Evolutionary conservation across 352 stramenopile species (phyloP), one percentile per base, ranked within the genome.

Genomic region (Globisporangium echinulatum): DNA sequence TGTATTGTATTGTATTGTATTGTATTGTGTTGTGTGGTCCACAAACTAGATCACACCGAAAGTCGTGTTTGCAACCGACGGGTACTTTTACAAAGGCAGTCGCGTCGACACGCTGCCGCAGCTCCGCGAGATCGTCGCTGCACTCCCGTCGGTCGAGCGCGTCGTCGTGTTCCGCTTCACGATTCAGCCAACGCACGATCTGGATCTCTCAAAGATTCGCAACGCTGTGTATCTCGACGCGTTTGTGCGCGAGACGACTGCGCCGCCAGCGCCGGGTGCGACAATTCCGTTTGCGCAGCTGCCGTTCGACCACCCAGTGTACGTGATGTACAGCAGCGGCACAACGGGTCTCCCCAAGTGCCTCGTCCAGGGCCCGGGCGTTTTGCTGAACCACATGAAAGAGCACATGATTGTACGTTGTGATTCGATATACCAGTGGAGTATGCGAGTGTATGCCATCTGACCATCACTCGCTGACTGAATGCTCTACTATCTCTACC

Each of bases 321-420:
- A 92, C 65, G 74, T 94, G 62, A 94, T 96, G 84, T 96, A 93
- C 69, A 91, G 78, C 63, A 90, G 77, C 52, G 86, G 86, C 58
- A 96, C 86, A 14, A 96, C 86, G 7, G 86, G 86, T 2, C 66
- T 96, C 47, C 86, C 86, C 54, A 96, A 96, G 68, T 96, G 86
- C 58, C 84, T 96, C 39, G 79, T 93, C 19, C 86, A 96, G 60
- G 82, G 86, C 9, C 77, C 79, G 14, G 82, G 82, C 36, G 81
- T 90, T 15, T 63, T 88, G 19, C 60, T 92, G 43, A 90, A 90
- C 65, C 82, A 92, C 61, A 68, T 90, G 55, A 92, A 92, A 70
- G 82, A 92, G 60, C 79, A 86, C 60, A 77, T 82, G 64, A 72
- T 89, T 60, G 77, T 87, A 72, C 57, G 74, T 71, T 37, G 49